Conservation (phyloP, 202 grass and related monocot genomes). For the Bolboschoenoplectus hybrid region DNA sequence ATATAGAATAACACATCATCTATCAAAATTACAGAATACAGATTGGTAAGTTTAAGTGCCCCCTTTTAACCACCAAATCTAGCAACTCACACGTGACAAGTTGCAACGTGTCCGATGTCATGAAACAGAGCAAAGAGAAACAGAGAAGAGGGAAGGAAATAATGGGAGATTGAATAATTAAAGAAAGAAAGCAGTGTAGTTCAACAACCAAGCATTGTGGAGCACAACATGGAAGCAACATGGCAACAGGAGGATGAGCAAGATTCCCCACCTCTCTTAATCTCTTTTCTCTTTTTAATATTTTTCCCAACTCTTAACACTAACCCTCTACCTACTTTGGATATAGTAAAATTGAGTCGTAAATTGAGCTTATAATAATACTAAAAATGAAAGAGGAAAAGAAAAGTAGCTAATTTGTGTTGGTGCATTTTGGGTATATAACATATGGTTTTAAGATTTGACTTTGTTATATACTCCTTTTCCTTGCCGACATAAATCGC, state of each 20-base stretch:
- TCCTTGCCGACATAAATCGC: neutral
- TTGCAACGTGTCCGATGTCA: neutral
- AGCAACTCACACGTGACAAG: constrained; percentile 13
- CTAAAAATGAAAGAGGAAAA: neutral
- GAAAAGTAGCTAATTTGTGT: neutral
- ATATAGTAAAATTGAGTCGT: neutral
- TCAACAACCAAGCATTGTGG: constrained; percentile 26
- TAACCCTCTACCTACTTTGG: constrained; percentile 25
- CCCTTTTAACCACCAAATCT: neutral
- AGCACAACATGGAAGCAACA: constrained; percentile 30
- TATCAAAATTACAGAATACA: too few relatives aligned
- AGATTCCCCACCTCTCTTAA: constrained; percentile 6
- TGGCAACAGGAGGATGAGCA: neutral
- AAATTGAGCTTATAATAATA: neutral
- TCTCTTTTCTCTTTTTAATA: neutral
- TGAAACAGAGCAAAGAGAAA: neutral
- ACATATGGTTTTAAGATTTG: neutral
- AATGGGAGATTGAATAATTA: constrained; percentile 18
- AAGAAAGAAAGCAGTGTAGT: constrained; percentile 36
- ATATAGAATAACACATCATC: too few relatives aligned
- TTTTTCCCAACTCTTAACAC: constrained; percentile 26
- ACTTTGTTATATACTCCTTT: neutral
- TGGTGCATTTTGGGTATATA: neutral
- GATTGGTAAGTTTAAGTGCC: neutral
- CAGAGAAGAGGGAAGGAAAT: neutral